Conservation (phyloP, 2,329 filamentous ascomycete genomes). For the Beauveria sp. region DNA sequence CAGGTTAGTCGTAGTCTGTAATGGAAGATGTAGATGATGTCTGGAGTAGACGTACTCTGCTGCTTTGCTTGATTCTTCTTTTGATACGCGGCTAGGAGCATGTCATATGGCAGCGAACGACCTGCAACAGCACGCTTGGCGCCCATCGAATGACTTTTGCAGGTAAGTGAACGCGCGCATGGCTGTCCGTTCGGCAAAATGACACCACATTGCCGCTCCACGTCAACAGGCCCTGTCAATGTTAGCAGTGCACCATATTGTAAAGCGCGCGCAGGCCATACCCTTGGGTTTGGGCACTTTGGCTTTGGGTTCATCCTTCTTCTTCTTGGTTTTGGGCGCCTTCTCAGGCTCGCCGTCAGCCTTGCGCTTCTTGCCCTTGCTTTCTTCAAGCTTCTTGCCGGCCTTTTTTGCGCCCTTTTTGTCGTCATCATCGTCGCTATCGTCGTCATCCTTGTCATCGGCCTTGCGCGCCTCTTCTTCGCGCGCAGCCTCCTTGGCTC, state of each 20-base stretch:
- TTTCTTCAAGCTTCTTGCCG: conserved; percentile 56
- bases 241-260: conserved; percentile 13
- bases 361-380: conserved; percentile 71
- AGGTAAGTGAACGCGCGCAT: conserved; percentile 82
- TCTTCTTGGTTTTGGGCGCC: conserved; percentile 82
- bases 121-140: conserved; percentile 84
- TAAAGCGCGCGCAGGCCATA: conserved; percentile 21
- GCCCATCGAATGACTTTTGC: conserved; percentile 94
- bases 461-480: conserved; percentile 48
- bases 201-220: conserved; percentile 90
- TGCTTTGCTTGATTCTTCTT: conserved; percentile 99
- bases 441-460: conserved; percentile 43
- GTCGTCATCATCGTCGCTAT: conserved; percentile 39
- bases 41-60: conserved; percentile 61
- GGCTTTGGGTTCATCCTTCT: conserved; percentile 83
- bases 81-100: conserved; percentile 79
- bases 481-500: conserved; percentile 54
- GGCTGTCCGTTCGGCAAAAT: conserved; percentile 75
- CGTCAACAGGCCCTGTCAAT: conserved; percentile 68
- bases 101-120: conserved; percentile 82
- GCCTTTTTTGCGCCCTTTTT: conserved; percentile 42
- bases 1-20: conserved; percentile 9
- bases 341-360: conserved; percentile 71
- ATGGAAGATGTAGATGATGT: background rate
- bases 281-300: conserved; percentile 81